A percentile compares a stretch with the other conserved stretches of the same genome.
phyloP scores from a whole-genome alignment of 108 stramenopile species.

The Nannochloropsis granulata region DNA sequence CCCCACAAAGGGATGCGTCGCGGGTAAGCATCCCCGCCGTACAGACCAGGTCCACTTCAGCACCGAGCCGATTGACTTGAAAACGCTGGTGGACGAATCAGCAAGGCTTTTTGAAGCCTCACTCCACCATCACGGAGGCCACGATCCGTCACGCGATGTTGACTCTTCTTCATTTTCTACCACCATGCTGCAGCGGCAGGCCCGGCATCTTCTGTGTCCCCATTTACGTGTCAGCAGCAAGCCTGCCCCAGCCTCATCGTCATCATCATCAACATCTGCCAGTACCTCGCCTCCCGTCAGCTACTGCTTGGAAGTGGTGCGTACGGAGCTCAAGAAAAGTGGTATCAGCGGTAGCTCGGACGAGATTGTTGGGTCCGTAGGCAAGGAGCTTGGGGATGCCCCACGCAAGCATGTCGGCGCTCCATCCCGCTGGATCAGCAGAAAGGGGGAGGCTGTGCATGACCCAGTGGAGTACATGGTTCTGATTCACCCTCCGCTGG shows the following conservation, averaged over 20 bases:
- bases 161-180: neutral
- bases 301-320: neutral
- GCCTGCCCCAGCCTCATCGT: neutral
- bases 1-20: neutral
- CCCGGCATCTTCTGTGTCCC: neutral
- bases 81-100: slow-evolving; percentile 60
- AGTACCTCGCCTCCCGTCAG: neutral
- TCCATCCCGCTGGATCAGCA: neutral
- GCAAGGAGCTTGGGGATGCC: neutral
- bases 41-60: slow-evolving; percentile 28
- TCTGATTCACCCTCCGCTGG: slow-evolving; percentile 69
- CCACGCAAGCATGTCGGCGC: neutral
- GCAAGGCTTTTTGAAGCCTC: slow-evolving; percentile 42
- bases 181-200: neutral
- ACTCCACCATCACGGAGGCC: neutral
- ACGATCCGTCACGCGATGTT: neutral
- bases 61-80: slow-evolving; percentile 54
- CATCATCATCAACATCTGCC: neutral
- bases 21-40: neutral
- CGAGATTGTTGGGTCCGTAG: neutral
- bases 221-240: neutral
- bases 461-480: slow-evolving; percentile 64
- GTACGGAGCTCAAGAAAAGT: neutral
- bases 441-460: slow-evolving; percentile 21
- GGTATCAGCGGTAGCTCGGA: neutral